Base-by-base conservation (phyloP, 2,329 filamentous ascomycete species). In the Penicillium sp. region DNA sequence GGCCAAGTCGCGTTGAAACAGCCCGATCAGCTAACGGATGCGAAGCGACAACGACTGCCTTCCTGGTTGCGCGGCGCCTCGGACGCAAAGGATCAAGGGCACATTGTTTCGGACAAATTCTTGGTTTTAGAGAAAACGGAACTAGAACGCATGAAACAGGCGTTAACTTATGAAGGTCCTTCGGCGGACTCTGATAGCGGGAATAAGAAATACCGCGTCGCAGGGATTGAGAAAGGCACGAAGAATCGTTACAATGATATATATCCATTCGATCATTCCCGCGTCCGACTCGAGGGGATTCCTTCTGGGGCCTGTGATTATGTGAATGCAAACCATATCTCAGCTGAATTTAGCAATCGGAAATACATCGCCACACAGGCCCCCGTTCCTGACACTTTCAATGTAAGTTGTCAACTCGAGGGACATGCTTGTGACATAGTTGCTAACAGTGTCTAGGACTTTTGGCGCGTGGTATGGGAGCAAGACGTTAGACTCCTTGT, bases 231-330 rank as follows among this genome's bases (percentile, higher is more conserved):
- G 64, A 93, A 96, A 68, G 93, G 93, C 7, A 83, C 79, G 14
- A 97, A 97, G 75, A 99, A 99, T 62, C 82, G 93, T 8, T 99
- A 99, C 75, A 97, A 96, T 74, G 95, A 96, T 60, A 96, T 97
- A 48, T 85, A 95, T 72, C 93, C 93, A 0, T 99, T 95, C 66
- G 92, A 97, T 64, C 93, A 99, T 69, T 85, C 89, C 2, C 79
- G 93, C 51, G 93, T 99, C 46, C 89, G 82, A 57, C 72, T 99
- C 39, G 79, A 87, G 57, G 81, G 82, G 35, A 81, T 86, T 30
- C 74, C 80, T 0, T 74, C 79, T 1, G 86, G 84, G 11, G 78
- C 77, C 18, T 95, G 92, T 68, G 93, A 99, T 68, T 99, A 99
- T 64, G 84, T 99, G 72, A 99, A 99, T 65, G 93, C 91, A 14